phyloP scores from a whole-genome alignment of 2,329 filamentous ascomycete genomes.

The Chaetomiaceae sp. region DNA sequence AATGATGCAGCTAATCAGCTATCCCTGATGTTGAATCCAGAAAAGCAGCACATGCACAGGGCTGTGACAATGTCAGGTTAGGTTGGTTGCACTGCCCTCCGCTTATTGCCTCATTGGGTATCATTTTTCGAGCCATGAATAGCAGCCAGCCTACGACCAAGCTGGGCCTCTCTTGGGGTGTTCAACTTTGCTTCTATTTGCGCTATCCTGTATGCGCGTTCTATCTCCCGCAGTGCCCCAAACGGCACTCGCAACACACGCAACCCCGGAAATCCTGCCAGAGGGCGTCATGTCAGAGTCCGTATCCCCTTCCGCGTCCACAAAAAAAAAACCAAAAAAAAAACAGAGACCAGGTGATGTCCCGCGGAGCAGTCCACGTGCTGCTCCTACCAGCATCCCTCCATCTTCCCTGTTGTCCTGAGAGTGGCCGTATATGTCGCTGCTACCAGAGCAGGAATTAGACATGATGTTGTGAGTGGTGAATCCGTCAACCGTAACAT shows the following conservation, averaged over 20 bases:
- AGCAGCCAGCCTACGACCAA: not conserved
- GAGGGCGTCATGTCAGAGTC: slow-evolving; percentile 6
- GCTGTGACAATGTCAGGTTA: no score
- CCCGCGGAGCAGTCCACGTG: slow-evolving; percentile 11
- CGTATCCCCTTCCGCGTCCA: no score
- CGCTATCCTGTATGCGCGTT: not conserved
- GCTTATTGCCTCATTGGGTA: slow-evolving; percentile 1
- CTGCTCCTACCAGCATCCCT: slow-evolving; percentile 15
- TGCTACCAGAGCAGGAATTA: slow-evolving; percentile 25
- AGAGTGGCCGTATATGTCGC: slow-evolving; percentile 3
- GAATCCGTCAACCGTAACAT: slow-evolving; percentile 13
- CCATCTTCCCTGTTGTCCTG: not conserved
- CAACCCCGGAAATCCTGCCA: slow-evolving; percentile 14
- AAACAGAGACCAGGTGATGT: not conserved
- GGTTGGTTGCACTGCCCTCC: slow-evolving; percentile 1
- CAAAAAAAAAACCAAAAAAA: not conserved
- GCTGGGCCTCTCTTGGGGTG: not conserved
- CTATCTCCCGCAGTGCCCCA: slow-evolving; percentile 1
- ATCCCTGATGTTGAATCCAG: no score
- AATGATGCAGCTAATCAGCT: no score
- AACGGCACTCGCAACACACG: slow-evolving; percentile 1
- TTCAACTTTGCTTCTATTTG: slow-evolving; percentile 8
- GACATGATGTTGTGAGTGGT: slow-evolving; percentile 12
- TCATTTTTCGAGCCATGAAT: not conserved
- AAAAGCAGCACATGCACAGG: no score